These are phyloP conservation scores for Acanthamoeba castellanii DNA, from an alignment of 208 protist genomes.

Conservation along the genomic window DNA sequence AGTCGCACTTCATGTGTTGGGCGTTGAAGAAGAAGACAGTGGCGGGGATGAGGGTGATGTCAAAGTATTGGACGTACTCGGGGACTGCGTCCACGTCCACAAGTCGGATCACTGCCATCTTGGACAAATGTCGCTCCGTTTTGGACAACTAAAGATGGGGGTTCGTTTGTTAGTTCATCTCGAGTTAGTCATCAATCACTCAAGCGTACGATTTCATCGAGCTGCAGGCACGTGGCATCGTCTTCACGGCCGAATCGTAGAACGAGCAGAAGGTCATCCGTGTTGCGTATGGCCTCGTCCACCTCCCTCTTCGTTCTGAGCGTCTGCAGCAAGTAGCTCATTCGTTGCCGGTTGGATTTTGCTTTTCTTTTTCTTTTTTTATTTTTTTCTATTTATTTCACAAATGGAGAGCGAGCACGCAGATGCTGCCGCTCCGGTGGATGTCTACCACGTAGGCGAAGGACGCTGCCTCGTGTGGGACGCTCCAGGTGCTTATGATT, in stretches of 20 bases:
- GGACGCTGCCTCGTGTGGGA: slow-evolving; percentile 32
- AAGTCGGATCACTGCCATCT: slow-evolving; percentile 80
- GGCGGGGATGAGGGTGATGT: slow-evolving; percentile 84
- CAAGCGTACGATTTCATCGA: slow-evolving; percentile 82
- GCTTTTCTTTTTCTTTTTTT: neutral
- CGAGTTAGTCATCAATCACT: neutral
- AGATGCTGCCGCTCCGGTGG: neutral
- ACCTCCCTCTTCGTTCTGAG: slow-evolving; percentile 77
- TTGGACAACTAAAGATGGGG: slow-evolving; percentile 77
- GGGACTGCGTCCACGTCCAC: slow-evolving; percentile 76
- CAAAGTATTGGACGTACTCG: slow-evolving; percentile 84
- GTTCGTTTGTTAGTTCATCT: neutral
- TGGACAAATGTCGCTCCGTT: slow-evolving; percentile 76
- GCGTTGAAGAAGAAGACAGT: slow-evolving; percentile 86
- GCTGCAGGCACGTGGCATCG: slow-evolving; percentile 79
- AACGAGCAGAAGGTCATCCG: slow-evolving; percentile 82
- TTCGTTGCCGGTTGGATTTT: neutral
- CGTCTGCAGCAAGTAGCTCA: neutral
- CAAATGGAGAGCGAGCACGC: neutral
- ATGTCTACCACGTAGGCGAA: neutral
- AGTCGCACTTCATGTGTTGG: slow-evolving; percentile 86
- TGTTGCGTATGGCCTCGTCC: slow-evolving; percentile 80
- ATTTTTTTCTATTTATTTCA: neutral
- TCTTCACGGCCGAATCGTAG: slow-evolving; percentile 81
- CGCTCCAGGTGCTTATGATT: neutral